Evolutionary conservation across 331 rosid species (phyloP), one percentile per base, ranked within the genome.

Genomic region (Quercus lobata): DNA sequence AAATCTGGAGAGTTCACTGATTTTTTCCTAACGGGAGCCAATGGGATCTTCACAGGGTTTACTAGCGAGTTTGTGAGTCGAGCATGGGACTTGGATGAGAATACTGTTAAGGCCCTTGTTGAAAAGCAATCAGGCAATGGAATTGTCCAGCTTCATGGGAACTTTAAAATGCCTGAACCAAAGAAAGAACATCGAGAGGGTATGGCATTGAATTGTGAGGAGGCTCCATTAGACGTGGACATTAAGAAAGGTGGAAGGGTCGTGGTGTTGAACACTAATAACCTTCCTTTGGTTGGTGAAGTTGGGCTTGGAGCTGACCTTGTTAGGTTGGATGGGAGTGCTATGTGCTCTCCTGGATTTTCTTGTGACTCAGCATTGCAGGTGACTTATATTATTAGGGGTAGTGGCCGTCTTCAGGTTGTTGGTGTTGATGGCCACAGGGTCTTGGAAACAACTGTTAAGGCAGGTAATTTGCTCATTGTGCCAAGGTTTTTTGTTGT

Each of bases 321-420:
- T 44, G 94, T 93, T 9, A 85, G 93, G 78, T 57, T 93, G 86
- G 93, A 93, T 72, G 93, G 93, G 3, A 75, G 71, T 1, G 94
- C 98, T 2, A 93, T 93, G 97, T 91, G 98, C 71, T 93, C 97
- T 25, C 98, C 97, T 0, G 95, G 97, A 54, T 90, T 91, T 82
- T 93, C 98, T 14, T 88, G 97, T 14, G 98, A 93, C 82, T 91
- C 94, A 4, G 95, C 97, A 3, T 73, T 93, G n/a, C 95, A 91
- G 84, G 98, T 93, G 21, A 93, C 97, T 22, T 93, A 93, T 8
- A 82, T 93, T 27, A 87, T 93, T 9, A 83, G 88, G 83, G 95
- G 97, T 4, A 86, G 97, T 17, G 93, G 92, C 21, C 81, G 93
- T 14, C 94, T 78, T 57, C 91, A 90, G 71, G 91, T 93, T 29